Percentiles rank a stretch among this genome's conserved stretches.
These are phyloP conservation scores for Chaetomium sp. DNA, from an alignment of 2,329 filamentous ascomycete species.

Conservation along the genomic window DNA sequence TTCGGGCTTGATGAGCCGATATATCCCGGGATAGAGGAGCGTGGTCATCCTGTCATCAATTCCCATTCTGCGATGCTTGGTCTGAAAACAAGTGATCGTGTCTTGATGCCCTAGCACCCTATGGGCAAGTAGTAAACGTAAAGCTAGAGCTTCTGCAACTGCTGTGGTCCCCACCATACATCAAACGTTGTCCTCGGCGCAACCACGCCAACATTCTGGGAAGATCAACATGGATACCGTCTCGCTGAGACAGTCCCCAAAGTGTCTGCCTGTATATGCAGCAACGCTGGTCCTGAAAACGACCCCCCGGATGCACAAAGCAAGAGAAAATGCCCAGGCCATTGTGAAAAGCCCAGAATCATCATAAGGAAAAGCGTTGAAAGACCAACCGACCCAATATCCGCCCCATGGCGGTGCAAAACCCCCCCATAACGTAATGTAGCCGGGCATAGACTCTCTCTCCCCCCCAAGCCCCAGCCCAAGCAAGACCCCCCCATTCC, in stretches of 20 bases:
- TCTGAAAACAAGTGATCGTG: background rate
- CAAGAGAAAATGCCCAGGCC: background rate
- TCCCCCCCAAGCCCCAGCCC: background rate
- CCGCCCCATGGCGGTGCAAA: background rate
- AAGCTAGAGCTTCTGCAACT: background rate
- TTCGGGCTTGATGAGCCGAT: background rate
- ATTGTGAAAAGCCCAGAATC: background rate
- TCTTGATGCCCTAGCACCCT: background rate
- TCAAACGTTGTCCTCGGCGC: constrained; percentile 3
- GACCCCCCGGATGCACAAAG: background rate
- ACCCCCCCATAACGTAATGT: background rate
- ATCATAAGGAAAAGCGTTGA: background rate
- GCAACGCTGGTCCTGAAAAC: constrained; percentile 1
- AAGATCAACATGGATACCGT: background rate
- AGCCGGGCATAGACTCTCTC: background rate
- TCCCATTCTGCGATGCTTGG: background rate
- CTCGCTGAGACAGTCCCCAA: background rate
- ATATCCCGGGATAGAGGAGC: background rate
- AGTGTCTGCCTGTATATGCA: background rate
- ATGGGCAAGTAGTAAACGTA: constrained; percentile 6
- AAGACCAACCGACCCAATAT: constrained; percentile 1
- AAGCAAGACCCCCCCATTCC: background rate
- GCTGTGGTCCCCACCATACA: background rate
- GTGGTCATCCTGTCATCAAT: background rate
- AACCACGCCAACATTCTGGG: background rate